These are phyloP conservation scores for Apiotrichum sp. DNA, from an alignment of 1,284 basidiomycete species.

Conservation along the genomic window DNA sequence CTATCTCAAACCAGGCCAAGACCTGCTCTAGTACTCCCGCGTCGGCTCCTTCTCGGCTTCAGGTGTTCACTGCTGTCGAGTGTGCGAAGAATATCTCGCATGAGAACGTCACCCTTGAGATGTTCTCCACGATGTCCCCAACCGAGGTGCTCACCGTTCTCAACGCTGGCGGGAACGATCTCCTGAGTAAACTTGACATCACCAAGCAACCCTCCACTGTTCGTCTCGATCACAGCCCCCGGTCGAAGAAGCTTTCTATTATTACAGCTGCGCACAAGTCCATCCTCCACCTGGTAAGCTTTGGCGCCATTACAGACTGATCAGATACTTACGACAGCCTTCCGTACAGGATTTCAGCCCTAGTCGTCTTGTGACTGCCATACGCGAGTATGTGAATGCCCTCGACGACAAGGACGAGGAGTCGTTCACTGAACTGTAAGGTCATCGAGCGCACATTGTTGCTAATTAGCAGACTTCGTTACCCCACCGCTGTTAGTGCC, in stretches of 20 bases:
- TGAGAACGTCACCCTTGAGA: conserved; percentile 3
- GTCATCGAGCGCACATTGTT: background rate
- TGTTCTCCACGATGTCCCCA: conserved; percentile 3
- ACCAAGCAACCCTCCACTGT: background rate
- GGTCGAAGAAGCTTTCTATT: conserved; percentile 5
- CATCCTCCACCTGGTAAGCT: background rate
- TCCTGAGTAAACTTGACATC: conserved; percentile 1
- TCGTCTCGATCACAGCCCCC: background rate
- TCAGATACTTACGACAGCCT: background rate
- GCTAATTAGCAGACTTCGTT: conserved; percentile 2
- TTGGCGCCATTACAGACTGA: background rate
- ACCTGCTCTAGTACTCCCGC: no score
- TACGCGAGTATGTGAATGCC: conserved; percentile 10
- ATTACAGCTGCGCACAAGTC: conserved; percentile 3
- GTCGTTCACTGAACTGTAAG: conserved; percentile 11
- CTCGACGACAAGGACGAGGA: conserved; percentile 8
- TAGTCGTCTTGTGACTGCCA: background rate
- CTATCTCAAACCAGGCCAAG: no score
- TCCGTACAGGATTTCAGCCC: background rate
- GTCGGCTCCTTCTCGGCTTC: no score
- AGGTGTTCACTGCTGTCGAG: background rate
- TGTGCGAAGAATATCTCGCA: background rate
- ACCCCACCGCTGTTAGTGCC: conserved; percentile 3
- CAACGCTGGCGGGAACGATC: background rate
- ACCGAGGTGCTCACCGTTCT: background rate